Evolutionary conservation across 2,329 filamentous ascomycete genomes (phyloP), one percentile per base, ranked within the genome.

Genomic region (Fusarium sp.): DNA sequence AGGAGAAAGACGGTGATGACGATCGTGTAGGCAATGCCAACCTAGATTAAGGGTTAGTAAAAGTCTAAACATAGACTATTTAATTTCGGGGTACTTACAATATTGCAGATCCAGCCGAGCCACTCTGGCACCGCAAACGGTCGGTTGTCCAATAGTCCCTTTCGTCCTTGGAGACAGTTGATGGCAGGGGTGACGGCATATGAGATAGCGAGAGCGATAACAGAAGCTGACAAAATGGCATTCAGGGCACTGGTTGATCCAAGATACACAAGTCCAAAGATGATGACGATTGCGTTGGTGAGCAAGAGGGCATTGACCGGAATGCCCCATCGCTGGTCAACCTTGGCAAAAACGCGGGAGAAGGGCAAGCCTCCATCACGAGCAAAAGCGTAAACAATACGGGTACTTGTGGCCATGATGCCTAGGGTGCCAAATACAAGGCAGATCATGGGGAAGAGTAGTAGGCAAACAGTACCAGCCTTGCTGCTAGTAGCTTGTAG

Each of bases 31-130:
- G 50, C 32, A 0, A 53, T 53, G 0, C 50, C 50, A 15, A 38
- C 50, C 50, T 53, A 10, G 9, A 26, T 12, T 0, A 1, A 53
- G 0, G 5, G 6, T 26, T 4, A 53, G 50, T 12, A 6, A 36
- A 8, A 24, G 8, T 3, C 28, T 0, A 14, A 9, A 4, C 3
- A 8, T 1, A 2, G 3, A 35, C 5, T 5, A 0, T 18, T 14
- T 10, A 3, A 4, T 20, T n/a, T 3, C 0, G 11, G 5, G 3
- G 12, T 2, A 53, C 50, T 53, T 12, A 53, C 50, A 2, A 53
- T 9, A 22, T 53, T 53, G 9, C 32, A 53, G 9, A 9, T 7
- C 50, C 50, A 53, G 3, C 50, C 50, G 2, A 53, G 50, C 50
- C 32, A 53, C 10, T 53, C 50, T 13, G 50, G 50, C 3, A 53